phyloP scores from a whole-genome alignment of 192 early-diverging fungal species.

The Pilobolus umbonatus region DNA sequence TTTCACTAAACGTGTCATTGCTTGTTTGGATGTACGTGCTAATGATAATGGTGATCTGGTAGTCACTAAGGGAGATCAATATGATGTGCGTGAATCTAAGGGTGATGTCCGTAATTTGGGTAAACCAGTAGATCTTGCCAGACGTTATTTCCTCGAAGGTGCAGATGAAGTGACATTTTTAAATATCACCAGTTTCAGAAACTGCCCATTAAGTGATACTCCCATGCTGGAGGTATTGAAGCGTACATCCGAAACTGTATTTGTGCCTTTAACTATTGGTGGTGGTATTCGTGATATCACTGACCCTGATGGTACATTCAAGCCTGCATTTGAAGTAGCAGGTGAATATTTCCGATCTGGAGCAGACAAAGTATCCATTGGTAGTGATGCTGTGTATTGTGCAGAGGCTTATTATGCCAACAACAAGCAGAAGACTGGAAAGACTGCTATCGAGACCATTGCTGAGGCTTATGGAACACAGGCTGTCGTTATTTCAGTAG shows the following conservation, averaged over 20 bases:
- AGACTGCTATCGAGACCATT: conserved; percentile 93
- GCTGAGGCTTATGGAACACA: conserved; percentile 92
- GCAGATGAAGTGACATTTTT: conserved; percentile 98
- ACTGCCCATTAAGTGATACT: conserved; percentile 81
- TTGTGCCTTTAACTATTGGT: conserved; percentile 99
- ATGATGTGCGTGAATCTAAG: conserved; percentile 86
- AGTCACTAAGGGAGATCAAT: conserved; percentile 99
- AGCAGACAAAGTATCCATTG: conserved; percentile 99
- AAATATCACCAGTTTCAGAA: conserved; percentile 98
- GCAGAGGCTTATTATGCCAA: conserved; percentile 77
- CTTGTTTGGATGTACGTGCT: conserved; percentile 93
- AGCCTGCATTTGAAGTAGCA: conserved; percentile 94
- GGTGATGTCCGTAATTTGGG: conserved; percentile 89
- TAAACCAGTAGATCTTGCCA: conserved; percentile 92
- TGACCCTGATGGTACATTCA: conserved; percentile 76
- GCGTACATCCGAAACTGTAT: conserved; percentile 82
- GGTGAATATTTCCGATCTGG: conserved; percentile 98
- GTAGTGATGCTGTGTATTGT: conserved; percentile 98
- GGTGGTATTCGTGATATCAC: conserved; percentile 93
- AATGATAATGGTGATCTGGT: conserved; percentile 98
- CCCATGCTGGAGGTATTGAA: conserved; percentile 96
- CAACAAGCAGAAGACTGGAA: conserved; percentile 52
- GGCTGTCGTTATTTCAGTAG: conserved; percentile 98
- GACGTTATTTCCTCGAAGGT: conserved; percentile 89
- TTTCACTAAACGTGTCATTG: conserved; percentile 89